Percentiles rank a stretch among this genome's conserved stretches.
Conservation (phyloP, 352 stramenopile genomes). For the Pythium chondricola region DNA sequence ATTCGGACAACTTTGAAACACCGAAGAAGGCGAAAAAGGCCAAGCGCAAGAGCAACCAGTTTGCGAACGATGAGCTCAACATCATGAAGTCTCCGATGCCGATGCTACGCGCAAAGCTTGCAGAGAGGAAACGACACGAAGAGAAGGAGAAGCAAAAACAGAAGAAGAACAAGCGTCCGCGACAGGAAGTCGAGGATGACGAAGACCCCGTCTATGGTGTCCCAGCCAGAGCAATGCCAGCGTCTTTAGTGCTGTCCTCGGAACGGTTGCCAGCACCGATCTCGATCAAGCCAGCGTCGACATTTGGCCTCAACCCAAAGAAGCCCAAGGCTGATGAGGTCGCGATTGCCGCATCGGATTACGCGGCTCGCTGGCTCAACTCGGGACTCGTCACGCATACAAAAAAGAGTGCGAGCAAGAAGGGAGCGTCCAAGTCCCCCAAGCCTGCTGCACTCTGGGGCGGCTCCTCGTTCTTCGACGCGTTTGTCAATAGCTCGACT, state of each 20-base stretch:
- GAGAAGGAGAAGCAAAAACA: neutral
- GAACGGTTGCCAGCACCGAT: neutral
- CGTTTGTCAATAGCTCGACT: conserved; percentile 57
- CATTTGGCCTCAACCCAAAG: neutral
- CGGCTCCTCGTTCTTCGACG: conserved; percentile 48
- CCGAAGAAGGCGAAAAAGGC: conserved; percentile 14
- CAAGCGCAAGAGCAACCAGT: conserved; percentile 7
- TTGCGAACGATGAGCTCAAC: conserved; percentile 21
- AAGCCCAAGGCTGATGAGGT: neutral
- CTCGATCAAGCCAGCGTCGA: neutral
- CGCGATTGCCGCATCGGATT: conserved; percentile 14
- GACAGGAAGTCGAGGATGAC: conserved; percentile 7
- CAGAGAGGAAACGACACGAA: conserved; percentile 8
- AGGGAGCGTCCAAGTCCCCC: neutral
- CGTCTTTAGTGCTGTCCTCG: neutral
- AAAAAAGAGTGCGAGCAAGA: conserved; percentile 33
- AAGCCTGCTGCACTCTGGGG: conserved; percentile 16
- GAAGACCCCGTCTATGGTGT: conserved; percentile 15
- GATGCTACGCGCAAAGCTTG: conserved; percentile 10
- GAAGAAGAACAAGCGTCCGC: conserved; percentile 8
- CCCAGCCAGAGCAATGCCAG: neutral
- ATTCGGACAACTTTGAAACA: conserved; percentile 10
- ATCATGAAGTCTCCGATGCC: conserved; percentile 21
- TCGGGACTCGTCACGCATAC: conserved; percentile 27
- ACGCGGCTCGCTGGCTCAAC: conserved; percentile 32